phyloP scores from a whole-genome alignment of 495 filamentous ascomycete genomes.

The Parathielavia appendiculata region DNA sequence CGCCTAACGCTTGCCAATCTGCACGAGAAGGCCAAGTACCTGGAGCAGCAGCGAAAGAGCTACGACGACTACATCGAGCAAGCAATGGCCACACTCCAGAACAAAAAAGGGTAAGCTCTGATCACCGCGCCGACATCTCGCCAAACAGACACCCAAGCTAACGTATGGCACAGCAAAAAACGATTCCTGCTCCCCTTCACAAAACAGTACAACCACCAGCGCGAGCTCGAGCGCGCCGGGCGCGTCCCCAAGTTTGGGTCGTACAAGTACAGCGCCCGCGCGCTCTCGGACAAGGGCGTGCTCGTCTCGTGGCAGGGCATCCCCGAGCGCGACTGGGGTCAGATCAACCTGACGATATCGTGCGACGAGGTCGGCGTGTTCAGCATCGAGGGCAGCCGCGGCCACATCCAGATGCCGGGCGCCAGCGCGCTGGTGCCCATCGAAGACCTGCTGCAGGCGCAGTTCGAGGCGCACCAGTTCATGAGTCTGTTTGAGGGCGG shows the following conservation, averaged over 20 bases:
- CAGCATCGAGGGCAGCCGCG: slow-evolving; percentile 82
- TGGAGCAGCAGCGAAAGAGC: slow-evolving; percentile 90
- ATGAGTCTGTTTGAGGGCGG: slow-evolving; percentile 89
- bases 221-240: slow-evolving; percentile 83
- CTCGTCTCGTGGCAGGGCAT: slow-evolving; percentile 84
- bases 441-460: slow-evolving; percentile 90
- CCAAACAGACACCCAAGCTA: too few species aligned
- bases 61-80: slow-evolving; percentile 99
- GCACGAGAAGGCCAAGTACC: slow-evolving; percentile 84
- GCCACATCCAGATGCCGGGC: slow-evolving; percentile 93
- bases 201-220: slow-evolving; percentile 97
- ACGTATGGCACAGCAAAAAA: slow-evolving; percentile 80
- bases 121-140: slow-evolving; percentile 9
- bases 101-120: slow-evolving; percentile 70
- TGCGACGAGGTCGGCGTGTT: slow-evolving; percentile 95
- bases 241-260: slow-evolving; percentile 94
- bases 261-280: slow-evolving; percentile 90
- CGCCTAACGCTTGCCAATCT: slow-evolving; percentile 76
- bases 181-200: slow-evolving; percentile 94
- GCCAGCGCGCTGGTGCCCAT: slow-evolving; percentile 85
- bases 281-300: slow-evolving; percentile 87
- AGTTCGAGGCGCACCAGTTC: slow-evolving; percentile 93
- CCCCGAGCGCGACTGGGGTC: slow-evolving; percentile 78
- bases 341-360: slow-evolving; percentile 87
- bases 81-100: slow-evolving; percentile 96